These are phyloP conservation scores for Boletus pseudo-olivaceus DNA, from an alignment of 768 basidiomycete species.

Conservation along the genomic window DNA sequence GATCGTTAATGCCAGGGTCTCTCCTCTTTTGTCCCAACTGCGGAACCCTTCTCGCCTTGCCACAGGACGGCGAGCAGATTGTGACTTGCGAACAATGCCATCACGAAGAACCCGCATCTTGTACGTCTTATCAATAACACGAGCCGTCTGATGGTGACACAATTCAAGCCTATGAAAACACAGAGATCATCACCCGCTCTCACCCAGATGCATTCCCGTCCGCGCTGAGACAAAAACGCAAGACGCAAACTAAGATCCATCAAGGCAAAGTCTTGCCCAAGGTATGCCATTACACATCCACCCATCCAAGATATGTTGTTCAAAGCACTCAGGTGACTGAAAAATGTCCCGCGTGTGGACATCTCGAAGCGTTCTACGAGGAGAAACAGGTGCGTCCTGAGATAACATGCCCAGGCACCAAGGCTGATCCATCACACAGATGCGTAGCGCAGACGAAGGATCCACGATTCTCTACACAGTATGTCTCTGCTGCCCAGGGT, in stretches of 20 bases:
- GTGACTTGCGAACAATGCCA: slow-evolving; percentile 88
- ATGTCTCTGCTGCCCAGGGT: slow-evolving; percentile 30
- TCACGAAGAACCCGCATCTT: slow-evolving; percentile 81
- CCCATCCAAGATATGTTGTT: neutral
- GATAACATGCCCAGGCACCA: neutral
- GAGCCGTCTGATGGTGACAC: neutral
- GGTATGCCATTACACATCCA: slow-evolving; percentile 46
- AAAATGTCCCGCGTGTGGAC: slow-evolving; percentile 84
- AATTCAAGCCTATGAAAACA: slow-evolving; percentile 81
- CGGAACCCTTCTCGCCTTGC: slow-evolving; percentile 83
- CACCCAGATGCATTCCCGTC: slow-evolving; percentile 96
- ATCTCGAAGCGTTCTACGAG: slow-evolving; percentile 82
- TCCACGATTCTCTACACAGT: slow-evolving; percentile 95
- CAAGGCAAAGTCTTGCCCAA: slow-evolving; percentile 64
- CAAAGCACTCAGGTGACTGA: slow-evolving; percentile 64
- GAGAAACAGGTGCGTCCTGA: slow-evolving; percentile 67
- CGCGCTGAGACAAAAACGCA: slow-evolving; percentile 77
- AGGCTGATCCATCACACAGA: slow-evolving; percentile 35
- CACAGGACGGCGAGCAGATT: slow-evolving; percentile 65
- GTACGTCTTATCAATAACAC: slow-evolving; percentile 47
- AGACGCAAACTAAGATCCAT: slow-evolving; percentile 83
- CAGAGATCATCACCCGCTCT: slow-evolving; percentile 83
- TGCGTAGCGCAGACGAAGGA: slow-evolving; percentile 91
- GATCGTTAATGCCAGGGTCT: slow-evolving; percentile 54
- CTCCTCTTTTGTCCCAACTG: slow-evolving; percentile 93